Percentiles rank a stretch among this genome's conserved stretches.
Conservation (phyloP, 2,329 filamentous ascomycete species). For the Macrophomina pseudophaseolina region DNA sequence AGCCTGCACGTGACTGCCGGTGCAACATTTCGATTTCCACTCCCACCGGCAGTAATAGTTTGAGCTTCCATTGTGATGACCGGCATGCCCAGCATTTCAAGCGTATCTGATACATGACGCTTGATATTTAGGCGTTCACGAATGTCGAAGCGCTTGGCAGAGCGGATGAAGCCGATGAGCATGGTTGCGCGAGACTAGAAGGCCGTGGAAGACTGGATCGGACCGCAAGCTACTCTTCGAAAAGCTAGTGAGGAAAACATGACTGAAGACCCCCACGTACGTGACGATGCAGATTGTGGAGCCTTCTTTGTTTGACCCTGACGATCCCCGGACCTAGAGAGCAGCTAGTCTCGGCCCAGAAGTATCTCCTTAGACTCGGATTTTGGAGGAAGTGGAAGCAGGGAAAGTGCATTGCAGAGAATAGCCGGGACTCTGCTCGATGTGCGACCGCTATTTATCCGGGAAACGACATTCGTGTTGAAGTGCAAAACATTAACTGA, state of each 20-base stretch:
- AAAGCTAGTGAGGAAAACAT: not conserved
- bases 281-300: not conserved
- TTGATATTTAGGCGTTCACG: not conserved
- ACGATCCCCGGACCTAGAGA: constrained; percentile 17
- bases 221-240: not conserved
- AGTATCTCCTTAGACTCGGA: constrained; percentile 5
- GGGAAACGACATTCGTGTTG: not conserved
- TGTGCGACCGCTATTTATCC: not conserved
- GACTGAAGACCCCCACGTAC: constrained; percentile 1
- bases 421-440: not conserved
- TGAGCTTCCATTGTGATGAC: not conserved
- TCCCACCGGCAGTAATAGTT: not conserved
- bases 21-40: not conserved
- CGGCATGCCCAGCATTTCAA: not conserved
- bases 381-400: not conserved
- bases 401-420: not conserved
- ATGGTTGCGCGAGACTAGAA: too few species aligned
- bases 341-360: constrained; percentile 18
- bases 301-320: not conserved
- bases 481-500: not conserved
- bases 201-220: not conserved
- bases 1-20: too few species aligned
- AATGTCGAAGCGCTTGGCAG: not conserved
- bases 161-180: not conserved
- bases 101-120: not conserved